Evolutionary conservation across 768 basidiomycete genomes (phyloP).

Genomic region (Mycena chlorophos): DNA sequence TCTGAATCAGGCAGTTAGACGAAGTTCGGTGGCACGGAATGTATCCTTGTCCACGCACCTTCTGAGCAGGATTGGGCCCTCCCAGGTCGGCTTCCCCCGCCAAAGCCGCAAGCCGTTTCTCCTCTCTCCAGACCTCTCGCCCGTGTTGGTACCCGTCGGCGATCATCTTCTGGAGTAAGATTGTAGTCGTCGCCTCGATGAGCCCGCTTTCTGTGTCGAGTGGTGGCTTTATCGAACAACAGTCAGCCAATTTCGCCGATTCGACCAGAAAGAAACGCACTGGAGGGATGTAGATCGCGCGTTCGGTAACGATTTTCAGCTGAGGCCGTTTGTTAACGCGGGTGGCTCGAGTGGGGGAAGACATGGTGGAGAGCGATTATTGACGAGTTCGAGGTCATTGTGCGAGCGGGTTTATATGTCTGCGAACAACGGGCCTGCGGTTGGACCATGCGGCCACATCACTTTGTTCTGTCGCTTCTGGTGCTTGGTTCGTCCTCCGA

Average conservation of each 20-base stretch:
- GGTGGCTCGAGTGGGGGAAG: too few species aligned
- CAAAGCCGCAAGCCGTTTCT: constrained; percentile 2
- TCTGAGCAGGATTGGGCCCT: constrained; percentile 12
- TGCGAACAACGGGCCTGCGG: too few species aligned
- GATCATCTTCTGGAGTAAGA: constrained; percentile 18
- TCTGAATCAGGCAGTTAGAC: neutral
- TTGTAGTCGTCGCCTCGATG: constrained; percentile 15
- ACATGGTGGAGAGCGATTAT: too few species aligned
- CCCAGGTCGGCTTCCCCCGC: constrained; percentile 11
- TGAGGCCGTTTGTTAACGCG: too few species aligned
- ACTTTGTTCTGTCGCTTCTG: too few species aligned
- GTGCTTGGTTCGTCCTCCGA: too few species aligned
- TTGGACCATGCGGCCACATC: too few species aligned
- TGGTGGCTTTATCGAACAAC: constrained; percentile 1
- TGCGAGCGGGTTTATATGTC: too few species aligned
- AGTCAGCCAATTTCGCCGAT: neutral
- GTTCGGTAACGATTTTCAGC: neutral
- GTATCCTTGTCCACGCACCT: neutral
- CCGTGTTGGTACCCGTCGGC: constrained; percentile 17
- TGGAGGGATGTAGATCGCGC: constrained; percentile 6
- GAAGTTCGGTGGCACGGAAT: neutral
- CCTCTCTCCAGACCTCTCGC: constrained; percentile 13
- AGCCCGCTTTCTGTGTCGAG: constrained; percentile 10
- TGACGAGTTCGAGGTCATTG: too few species aligned
- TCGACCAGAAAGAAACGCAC: neutral